These are phyloP conservation scores for Exophiala sp. DNA, from an alignment of 2,329 filamentous ascomycete species.

Conservation along the genomic window DNA sequence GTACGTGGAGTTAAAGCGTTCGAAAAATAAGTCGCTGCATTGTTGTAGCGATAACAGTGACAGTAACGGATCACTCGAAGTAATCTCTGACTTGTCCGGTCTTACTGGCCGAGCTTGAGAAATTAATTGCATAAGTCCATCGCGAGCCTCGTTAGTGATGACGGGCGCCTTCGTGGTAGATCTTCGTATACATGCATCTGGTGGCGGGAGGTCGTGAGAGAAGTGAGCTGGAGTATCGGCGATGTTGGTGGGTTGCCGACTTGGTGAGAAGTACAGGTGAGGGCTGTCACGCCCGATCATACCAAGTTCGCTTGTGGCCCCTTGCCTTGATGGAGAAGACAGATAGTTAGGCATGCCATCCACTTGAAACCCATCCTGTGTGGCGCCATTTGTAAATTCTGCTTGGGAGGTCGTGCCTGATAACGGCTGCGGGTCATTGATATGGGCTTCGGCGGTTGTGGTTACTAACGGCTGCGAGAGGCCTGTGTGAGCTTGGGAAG, in stretches of 20 bases:
- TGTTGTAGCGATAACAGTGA: constrained; percentile 50
- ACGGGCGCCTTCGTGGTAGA: neutral
- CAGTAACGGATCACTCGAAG: constrained; percentile 50
- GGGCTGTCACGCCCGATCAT: neutral
- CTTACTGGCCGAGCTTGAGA: constrained; percentile 47
- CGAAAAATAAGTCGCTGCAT: constrained; percentile 59
- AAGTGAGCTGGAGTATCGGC: neutral
- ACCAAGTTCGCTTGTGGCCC: neutral
- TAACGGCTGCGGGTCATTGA: too few species aligned
- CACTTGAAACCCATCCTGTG: neutral
- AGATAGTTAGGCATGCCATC: neutral
- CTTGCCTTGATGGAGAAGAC: neutral
- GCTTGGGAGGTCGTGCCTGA: neutral
- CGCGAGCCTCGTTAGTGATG: constrained; percentile 34
- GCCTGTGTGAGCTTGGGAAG: too few species aligned
- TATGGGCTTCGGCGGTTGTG: too few species aligned
- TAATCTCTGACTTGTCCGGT: constrained; percentile 46
- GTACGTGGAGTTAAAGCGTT: constrained; percentile 58
- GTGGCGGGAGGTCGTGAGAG: neutral
- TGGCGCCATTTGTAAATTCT: neutral
- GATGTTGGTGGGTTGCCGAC: neutral
- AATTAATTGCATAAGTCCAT: constrained; percentile 48
- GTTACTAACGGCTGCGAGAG: too few species aligned
- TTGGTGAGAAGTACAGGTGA: neutral
- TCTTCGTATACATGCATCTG: neutral